Percentiles rank a stretch among this genome's conserved stretches.
Conservation (phyloP, 805 yeast species). For the Candida fluviatilis region DNA sequence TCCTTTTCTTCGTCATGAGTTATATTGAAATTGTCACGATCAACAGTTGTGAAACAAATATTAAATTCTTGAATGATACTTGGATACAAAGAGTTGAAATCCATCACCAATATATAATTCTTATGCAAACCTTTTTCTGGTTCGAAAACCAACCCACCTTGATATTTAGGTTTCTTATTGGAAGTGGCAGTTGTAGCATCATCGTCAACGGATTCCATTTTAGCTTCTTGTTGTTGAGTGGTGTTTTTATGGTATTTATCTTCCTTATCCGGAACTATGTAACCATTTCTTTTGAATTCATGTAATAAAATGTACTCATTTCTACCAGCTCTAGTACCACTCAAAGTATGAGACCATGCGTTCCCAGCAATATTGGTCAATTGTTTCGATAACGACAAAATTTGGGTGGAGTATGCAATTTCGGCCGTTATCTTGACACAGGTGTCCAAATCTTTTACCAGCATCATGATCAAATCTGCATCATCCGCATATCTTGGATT, state of each 20-base stretch:
- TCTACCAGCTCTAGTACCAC: constrained; percentile 95
- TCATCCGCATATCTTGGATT: constrained; percentile 64
- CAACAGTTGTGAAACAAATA: constrained; percentile 94
- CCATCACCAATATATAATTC: constrained; percentile 89
- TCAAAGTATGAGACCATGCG: constrained; percentile 92
- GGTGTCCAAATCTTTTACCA: constrained; percentile 61
- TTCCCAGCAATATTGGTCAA: constrained; percentile 93
- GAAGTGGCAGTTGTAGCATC: constrained; percentile 48
- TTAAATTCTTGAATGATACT: constrained; percentile 96
- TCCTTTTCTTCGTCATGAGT: constrained; percentile 50
- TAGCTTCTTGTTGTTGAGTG: constrained; percentile 29
- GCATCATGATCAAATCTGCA: constrained; percentile 61
- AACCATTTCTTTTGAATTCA: constrained; percentile 78
- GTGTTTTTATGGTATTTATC: constrained; percentile 36
- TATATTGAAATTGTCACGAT: constrained; percentile 48
- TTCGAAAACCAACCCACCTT: constrained; percentile 94
- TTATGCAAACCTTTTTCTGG: constrained; percentile 94
- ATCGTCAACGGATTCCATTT: constrained; percentile 34
- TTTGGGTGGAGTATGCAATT: constrained; percentile 77
- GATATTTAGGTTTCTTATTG: constrained; percentile 67
- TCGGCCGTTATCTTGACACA: constrained; percentile 72
- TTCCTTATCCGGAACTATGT: constrained; percentile 84
- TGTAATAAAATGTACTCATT: constrained; percentile 90
- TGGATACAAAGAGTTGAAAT: constrained; percentile 95
- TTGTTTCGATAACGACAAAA: constrained; percentile 84